These are phyloP conservation scores for Betula pendula DNA, from an alignment of 306 rosid genomes.

Conservation along the genomic window DNA sequence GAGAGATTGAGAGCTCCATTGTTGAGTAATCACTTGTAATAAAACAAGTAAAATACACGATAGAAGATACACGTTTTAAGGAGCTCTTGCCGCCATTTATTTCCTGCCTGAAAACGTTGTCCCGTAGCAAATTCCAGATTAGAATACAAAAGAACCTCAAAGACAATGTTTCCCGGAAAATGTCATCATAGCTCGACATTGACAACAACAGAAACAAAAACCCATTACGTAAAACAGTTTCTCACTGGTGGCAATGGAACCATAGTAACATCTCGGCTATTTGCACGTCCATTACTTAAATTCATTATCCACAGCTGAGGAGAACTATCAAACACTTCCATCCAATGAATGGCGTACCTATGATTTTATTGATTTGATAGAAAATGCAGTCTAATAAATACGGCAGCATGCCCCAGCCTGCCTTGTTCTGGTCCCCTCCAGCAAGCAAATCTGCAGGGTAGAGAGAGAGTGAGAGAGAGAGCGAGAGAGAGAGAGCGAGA, in stretches of 20 bases:
- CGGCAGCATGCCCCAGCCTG: conserved; percentile 31
- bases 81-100: not conserved
- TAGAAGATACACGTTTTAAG: not conserved
- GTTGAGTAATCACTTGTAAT: too few species aligned
- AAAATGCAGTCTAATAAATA: conserved; percentile 35
- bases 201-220: not conserved
- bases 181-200: not conserved
- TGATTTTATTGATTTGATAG: conserved; percentile 17
- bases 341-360: not conserved
- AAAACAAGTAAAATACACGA: not conserved
- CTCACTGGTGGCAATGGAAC: not conserved
- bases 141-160: not conserved
- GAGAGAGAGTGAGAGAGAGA: not conserved
- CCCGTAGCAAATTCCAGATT: not conserved
- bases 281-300: not conserved
- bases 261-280: not conserved
- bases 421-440: conserved; percentile 17
- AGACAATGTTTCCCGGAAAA: not conserved
- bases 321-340: conserved; percentile 13
- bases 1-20: too few species aligned
- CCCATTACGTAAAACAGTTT: not conserved
- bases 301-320: not conserved
- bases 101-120: not conserved
- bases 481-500: too few species aligned
- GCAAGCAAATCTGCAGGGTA: not conserved